Conservation (phyloP, 306 rosid species). For the Prunus mira region DNA sequence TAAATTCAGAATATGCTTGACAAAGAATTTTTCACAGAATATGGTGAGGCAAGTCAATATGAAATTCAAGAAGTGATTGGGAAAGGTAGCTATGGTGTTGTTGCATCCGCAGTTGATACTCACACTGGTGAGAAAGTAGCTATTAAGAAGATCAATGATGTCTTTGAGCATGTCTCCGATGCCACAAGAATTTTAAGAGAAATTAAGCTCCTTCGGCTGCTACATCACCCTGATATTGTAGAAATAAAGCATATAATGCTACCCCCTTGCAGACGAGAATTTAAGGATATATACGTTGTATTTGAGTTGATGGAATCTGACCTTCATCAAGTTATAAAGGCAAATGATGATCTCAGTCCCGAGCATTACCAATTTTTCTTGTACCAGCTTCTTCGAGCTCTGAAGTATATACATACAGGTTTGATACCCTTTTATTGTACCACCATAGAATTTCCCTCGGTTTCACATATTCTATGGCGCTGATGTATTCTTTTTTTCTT, state of each 20-base stretch:
- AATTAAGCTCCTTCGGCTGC: conserved; percentile 63
- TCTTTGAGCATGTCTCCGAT: conserved; percentile 64
- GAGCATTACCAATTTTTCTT: conserved; percentile 58
- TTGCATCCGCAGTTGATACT: conserved; percentile 66
- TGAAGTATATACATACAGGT: conserved; percentile 73
- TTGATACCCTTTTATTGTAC: conserved; percentile 14
- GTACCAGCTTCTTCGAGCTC: conserved; percentile 71
- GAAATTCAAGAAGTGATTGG: conserved; percentile 66
- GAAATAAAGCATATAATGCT: conserved; percentile 68
- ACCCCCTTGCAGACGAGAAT: conserved; percentile 63
- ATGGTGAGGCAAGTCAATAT: conserved; percentile 67
- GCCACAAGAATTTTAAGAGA: conserved; percentile 63
- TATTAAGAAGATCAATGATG: conserved; percentile 61
- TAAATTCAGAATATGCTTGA: conserved; percentile 50
- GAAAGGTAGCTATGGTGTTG: conserved; percentile 73
- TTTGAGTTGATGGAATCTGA: conserved; percentile 77
- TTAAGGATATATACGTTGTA: conserved; percentile 60
- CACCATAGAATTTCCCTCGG: background rate
- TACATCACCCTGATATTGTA: conserved; percentile 65
- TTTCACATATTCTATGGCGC: background rate
- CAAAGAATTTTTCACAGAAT: conserved; percentile 69
- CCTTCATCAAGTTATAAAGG: conserved; percentile 60
- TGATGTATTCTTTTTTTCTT: conserved; percentile 2
- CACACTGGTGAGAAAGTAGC: conserved; percentile 66
- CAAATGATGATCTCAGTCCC: conserved; percentile 59